Evolutionary conservation across 371 early-diverging fungal species (phyloP).

Genomic region (Parasitella parasitica): DNA sequence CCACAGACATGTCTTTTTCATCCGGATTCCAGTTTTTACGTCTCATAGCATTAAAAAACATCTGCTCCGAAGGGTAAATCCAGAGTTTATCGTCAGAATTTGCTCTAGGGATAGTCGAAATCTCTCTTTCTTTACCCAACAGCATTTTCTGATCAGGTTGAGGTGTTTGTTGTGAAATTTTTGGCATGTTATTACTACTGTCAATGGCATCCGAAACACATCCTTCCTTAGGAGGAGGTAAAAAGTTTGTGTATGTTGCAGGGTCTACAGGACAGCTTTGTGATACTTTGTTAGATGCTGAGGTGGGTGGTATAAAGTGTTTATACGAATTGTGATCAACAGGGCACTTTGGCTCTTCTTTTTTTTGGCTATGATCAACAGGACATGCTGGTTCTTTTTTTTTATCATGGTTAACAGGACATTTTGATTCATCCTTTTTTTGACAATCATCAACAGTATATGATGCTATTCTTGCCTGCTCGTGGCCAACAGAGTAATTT

Average conservation of each 20-base stretch:
- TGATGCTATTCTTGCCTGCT: not conserved
- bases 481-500: not conserved
- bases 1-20: slow-evolving; percentile 61
- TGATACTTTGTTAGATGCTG: slow-evolving; percentile 10
- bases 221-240: slow-evolving; percentile 40
- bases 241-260: slow-evolving; percentile 53
- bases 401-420: slow-evolving; percentile 35
- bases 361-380: slow-evolving; percentile 8
- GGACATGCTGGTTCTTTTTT: slow-evolving; percentile 12
- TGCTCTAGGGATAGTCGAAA: slow-evolving; percentile 73
- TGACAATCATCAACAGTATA: slow-evolving; percentile 36
- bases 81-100: slow-evolving; percentile 63
- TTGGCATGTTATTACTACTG: slow-evolving; percentile 77
- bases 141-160: slow-evolving; percentile 53
- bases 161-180: slow-evolving; percentile 60
- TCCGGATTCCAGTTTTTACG: slow-evolving; percentile 85
- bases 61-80: slow-evolving; percentile 96
- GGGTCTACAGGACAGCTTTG: slow-evolving; percentile 57
- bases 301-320: slow-evolving; percentile 18
- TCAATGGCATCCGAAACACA: slow-evolving; percentile 58
- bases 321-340: slow-evolving; percentile 33
- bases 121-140: slow-evolving; percentile 64
- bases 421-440: slow-evolving; percentile 10
- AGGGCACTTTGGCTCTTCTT: slow-evolving; percentile 30
- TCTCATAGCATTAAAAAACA: slow-evolving; percentile 92